Conservation (phyloP, 371 early-diverging fungal genomes). For the Fennellomyces sp. region DNA sequence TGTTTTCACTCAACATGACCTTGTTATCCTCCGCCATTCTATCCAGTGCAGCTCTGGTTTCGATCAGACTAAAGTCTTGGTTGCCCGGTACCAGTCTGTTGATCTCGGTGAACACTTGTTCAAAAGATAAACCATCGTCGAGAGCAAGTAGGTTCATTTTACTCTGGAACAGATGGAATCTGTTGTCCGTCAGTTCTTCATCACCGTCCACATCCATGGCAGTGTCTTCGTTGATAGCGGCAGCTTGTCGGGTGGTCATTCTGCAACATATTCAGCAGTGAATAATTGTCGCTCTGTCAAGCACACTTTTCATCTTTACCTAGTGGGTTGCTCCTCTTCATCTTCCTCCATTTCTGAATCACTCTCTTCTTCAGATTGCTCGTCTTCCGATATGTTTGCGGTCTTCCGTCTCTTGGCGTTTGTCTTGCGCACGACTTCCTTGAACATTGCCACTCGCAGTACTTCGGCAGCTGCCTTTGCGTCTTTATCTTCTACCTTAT, state of each 20-base stretch:
- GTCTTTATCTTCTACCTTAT: conserved; percentile 83
- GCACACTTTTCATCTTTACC: conserved; percentile 7
- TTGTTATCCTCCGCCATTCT: conserved; percentile 69
- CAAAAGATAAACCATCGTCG: conserved; percentile 37
- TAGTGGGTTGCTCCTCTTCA: conserved; percentile 2
- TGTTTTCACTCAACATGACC: conserved; percentile 71
- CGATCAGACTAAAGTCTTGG: conserved; percentile 24
- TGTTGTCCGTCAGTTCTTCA: conserved; percentile 21
- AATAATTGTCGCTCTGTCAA: no score
- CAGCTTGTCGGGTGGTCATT: no score
- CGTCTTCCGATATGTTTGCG: conserved; percentile 38
- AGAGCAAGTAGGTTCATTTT: conserved; percentile 26
- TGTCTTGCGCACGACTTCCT: conserved; percentile 70
- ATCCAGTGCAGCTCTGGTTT: conserved; percentile 27
- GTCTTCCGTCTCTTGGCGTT: conserved; percentile 59
- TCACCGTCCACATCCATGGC: conserved; percentile 27
- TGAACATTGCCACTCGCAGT: conserved; percentile 91
- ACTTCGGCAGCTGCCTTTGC: conserved; percentile 86
- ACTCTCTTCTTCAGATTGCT: conserved; percentile 21
- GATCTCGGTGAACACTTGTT: conserved; percentile 41
- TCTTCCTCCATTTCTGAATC: conserved; percentile 31
- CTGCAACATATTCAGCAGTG: no score
- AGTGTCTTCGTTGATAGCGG: conserved; percentile 5
- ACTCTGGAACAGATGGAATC: conserved; percentile 37
- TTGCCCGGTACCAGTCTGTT: conserved; percentile 34